phyloP scores from a whole-genome alignment of 1,284 basidiomycete species.

The Sporisorium exsertum region DNA sequence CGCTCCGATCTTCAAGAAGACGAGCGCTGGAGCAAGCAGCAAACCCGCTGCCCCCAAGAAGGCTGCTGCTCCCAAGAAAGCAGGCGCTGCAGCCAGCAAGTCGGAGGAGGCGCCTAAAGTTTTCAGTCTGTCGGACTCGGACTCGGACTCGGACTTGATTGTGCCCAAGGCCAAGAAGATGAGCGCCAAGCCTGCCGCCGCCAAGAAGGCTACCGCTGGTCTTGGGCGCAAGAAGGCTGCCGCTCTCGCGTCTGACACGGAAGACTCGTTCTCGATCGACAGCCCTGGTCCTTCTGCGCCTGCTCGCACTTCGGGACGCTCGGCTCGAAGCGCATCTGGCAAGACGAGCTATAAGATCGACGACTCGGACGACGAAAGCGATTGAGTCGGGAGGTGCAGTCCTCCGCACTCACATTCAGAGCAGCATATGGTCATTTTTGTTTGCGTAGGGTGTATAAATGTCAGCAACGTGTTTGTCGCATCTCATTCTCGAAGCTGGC shows the following conservation, averaged over 20 bases:
- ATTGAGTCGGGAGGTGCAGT: not conserved
- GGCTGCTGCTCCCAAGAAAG: constrained; percentile 20
- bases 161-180: constrained; percentile 39
- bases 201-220: constrained; percentile 29
- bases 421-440: not conserved
- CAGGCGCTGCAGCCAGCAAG: constrained; percentile 25
- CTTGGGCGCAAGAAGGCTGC: constrained; percentile 34
- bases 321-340: constrained; percentile 25
- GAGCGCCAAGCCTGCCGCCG: constrained; percentile 28
- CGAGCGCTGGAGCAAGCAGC: constrained; percentile 12
- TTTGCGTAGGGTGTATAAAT: not conserved
- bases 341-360: constrained; percentile 46
- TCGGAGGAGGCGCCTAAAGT: constrained; percentile 28
- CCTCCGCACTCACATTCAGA: not conserved
- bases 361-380: constrained; percentile 36
- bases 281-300: constrained; percentile 23
- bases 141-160: constrained; percentile 40
- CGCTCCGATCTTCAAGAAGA: constrained; percentile 40
- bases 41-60: constrained; percentile 22
- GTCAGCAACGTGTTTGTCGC: no score
- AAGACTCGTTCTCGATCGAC: constrained; percentile 47
- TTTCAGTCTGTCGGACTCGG: constrained; percentile 46
- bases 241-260: constrained; percentile 25
- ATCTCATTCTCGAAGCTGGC: not conserved
- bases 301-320: constrained; percentile 20